A percentile compares a stretch with the other conserved stretches of the same genome.
Evolutionary conservation across 805 yeast species (phyloP).

Genomic region (Wickerhamomyces queroliae): DNA sequence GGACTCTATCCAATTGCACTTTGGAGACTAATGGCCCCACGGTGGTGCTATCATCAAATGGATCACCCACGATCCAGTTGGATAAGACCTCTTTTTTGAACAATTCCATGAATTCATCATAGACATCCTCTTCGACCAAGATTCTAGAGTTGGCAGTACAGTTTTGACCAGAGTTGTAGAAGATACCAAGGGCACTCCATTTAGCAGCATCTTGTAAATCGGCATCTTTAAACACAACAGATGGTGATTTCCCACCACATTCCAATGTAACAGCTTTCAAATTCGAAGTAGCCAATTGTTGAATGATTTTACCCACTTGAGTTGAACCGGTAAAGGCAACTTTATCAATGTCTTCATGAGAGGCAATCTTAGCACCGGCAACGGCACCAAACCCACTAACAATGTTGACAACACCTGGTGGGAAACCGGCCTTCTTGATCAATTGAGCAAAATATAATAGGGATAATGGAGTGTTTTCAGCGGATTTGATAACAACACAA

Average conservation of each 20-base stretch:
- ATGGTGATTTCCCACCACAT: slow-evolving; percentile 71
- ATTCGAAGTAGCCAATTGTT: slow-evolving; percentile 52
- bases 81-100: slow-evolving; percentile 40
- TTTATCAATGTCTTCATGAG: slow-evolving; percentile 52
- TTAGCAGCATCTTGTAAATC: slow-evolving; percentile 59
- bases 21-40: slow-evolving; percentile 62
- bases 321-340: slow-evolving; percentile 66
- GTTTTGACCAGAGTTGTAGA: slow-evolving; percentile 62
- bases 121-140: slow-evolving; percentile 48
- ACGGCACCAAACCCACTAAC: slow-evolving; percentile 65
- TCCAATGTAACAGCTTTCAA: slow-evolving; percentile 62
- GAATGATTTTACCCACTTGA: slow-evolving; percentile 60
- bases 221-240: slow-evolving; percentile 57
- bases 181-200: slow-evolving; percentile 63
- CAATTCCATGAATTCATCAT: slow-evolving; percentile 43
- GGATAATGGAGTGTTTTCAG: slow-evolving; percentile 71
- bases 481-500: slow-evolving; percentile 65
- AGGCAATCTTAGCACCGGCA: slow-evolving; percentile 64
- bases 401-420: slow-evolving; percentile 71
- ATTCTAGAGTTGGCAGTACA: slow-evolving; percentile 65
- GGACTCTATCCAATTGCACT: slow-evolving; percentile 48
- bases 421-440: slow-evolving; percentile 66
- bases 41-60: slow-evolving; percentile 39
- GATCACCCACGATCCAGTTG: slow-evolving; percentile 51
- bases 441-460: slow-evolving; percentile 59